phyloP scores from a whole-genome alignment of 2,329 filamentous ascomycete genomes.

The Claviceps spartinae region DNA sequence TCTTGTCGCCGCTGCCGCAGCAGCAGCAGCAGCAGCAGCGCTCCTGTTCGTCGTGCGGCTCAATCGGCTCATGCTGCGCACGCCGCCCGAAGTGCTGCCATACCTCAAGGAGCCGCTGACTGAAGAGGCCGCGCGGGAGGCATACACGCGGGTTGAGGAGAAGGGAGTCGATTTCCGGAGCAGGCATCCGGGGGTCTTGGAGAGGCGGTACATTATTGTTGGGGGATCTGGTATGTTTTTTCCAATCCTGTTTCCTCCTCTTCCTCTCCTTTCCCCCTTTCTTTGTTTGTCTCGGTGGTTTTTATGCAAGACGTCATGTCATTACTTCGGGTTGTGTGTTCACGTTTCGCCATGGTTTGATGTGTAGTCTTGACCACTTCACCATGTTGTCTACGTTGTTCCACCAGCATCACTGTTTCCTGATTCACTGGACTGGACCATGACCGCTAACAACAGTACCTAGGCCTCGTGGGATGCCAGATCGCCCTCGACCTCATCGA shows the following conservation, averaged over 20 bases:
- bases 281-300: too few species aligned
- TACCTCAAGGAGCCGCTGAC: constrained; percentile 22
- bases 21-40: neutral
- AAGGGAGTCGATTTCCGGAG: constrained; percentile 21
- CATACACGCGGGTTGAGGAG: constrained; percentile 13
- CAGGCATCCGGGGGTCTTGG: constrained; percentile 24
- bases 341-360: too few species aligned
- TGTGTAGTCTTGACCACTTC: too few species aligned
- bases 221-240: constrained; percentile 18
- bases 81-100: constrained; percentile 22
- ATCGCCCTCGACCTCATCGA: constrained; percentile 39
- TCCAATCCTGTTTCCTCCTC: neutral
- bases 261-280: constrained; percentile 7
- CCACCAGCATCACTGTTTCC: too few species aligned
- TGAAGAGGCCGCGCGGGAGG: constrained; percentile 19
- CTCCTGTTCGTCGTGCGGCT: constrained; percentile 17
- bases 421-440: too few species aligned
- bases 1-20: constrained; percentile 6
- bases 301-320: too few species aligned
- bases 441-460: too few species aligned
- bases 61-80: constrained; percentile 22
- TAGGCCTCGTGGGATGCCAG: constrained; percentile 41
- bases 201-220: constrained; percentile 30
- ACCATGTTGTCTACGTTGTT: too few species aligned
- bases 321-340: too few species aligned